Base-by-base conservation (phyloP, 2,329 filamentous ascomycete species). In the Botrytis porri region DNA sequence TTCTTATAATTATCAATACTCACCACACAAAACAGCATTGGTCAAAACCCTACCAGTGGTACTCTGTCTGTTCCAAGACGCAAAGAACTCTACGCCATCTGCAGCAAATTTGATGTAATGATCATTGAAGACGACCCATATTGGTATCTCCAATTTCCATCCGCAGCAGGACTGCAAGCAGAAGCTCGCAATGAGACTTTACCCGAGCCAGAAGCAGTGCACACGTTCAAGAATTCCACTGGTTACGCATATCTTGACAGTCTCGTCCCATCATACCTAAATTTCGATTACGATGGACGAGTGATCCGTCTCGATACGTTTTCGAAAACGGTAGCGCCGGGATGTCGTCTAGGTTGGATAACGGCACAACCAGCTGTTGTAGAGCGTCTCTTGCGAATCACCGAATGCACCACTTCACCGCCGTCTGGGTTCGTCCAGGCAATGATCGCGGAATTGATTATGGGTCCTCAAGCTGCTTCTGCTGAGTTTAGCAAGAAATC, bases 81-180 rank as follows among this genome's bases (percentile, higher is more conserved):
- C 72, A 92, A 88, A 78, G 90, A 94, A 69, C 87, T 98, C 41
- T 98, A 98, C 80, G 88, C 87, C 29, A 81, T 98, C 22, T 96
- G 93, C 83, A 90, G 90, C 81, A 88, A 91, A 80, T 97, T 93
- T 83, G 94, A 98, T 81, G 88, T 98, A 75, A 88, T 98, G 79
- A 97, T 98, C 76, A 84, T 97, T 75, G 95, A 98, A 82, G 95
- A 98, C 78, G 95, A 98, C 75, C 95, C 95, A 9, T 98, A 98
- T 84, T 98, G 94, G 93, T 95, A 96, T 81, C 86, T 98, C 14
- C 95, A 98, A 81, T 98, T 89, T 82, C 93, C 94, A 0, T 92
- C 92, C 0, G 90, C 92, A 0, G 87, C 84, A 48, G 64, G 78
- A 73, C 74, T 78, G 73, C 80, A 83, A 78, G 79, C 81, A 74